Base-by-base conservation (phyloP, 1,284 basidiomycete species). In the Golubevia pallescens region DNA sequence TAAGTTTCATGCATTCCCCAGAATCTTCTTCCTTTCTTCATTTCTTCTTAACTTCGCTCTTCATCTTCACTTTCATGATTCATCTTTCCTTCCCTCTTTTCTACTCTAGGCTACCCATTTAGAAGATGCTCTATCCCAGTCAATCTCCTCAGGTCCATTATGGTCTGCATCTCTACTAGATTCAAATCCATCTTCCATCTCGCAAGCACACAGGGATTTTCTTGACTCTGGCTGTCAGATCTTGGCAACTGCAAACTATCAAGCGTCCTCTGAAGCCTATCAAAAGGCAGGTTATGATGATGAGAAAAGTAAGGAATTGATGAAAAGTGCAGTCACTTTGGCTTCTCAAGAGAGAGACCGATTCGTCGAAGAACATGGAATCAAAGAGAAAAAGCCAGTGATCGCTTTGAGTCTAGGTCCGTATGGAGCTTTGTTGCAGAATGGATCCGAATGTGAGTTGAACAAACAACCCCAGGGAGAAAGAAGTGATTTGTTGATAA, bases 121-220 rank as follows among this genome's bases (percentile, higher is more conserved):
- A 23, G 77, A 79, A 51, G 72, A 77, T 57, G 75, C 73, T 10
- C 70, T 77, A 42, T 58, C 72, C 57, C 71, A 74, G 59, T 74
- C 74, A 42, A 70, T 80, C 23, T 73, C 73, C 8, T 64, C 68
- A 52, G 67, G 72, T 7, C 69, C 73, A 7, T 69, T 79, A 32
- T 81, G 77, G 77, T 74, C 71, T 21, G 77, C 78, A 32, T 66
- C 74, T 2, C 55, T 81, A 48, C 73, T 81, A 20, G 70, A 69
- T 24, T 72, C 70, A 6, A 69, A 67, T 52, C 24, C 58, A 8
- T 60, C 58, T 38, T 69, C 66, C 2, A 74, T 81, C 61, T 67
- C 61, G 2, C 66, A 71, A n/a, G 72, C 77, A 3, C 78, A 81
- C 61, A 48, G 65, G 3, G 71, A 79, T 60, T 81, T 77, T 54